Percentiles rank a stretch among this genome's conserved stretches.
Evolutionary conservation across 371 early-diverging fungal genomes (phyloP).

Genomic region (Zancudomyces culisetae): DNA sequence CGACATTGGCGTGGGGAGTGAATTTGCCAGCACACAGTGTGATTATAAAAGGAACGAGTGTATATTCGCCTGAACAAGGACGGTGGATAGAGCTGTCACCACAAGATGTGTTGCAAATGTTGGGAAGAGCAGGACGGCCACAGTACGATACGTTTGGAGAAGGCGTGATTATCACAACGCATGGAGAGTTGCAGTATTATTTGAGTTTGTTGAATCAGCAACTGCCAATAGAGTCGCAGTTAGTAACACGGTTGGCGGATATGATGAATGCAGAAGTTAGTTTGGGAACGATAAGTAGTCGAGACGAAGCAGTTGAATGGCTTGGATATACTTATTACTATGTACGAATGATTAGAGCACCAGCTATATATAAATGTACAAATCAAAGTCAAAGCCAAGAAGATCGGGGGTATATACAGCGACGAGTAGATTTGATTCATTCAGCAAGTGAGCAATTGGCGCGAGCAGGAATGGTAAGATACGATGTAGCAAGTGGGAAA

Average conservation of each 20-base stretch:
- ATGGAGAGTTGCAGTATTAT: slow-evolving; percentile 84
- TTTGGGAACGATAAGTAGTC: slow-evolving; percentile 72
- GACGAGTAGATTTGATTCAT: slow-evolving; percentile 76
- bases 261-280: slow-evolving; percentile 94
- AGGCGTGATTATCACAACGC: slow-evolving; percentile 92
- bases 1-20: slow-evolving; percentile 99
- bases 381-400: slow-evolving; percentile 13
- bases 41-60: slow-evolving; percentile 97
- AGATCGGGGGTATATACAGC: slow-evolving; percentile 69
- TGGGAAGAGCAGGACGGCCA: slow-evolving; percentile 99
- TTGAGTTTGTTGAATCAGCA: slow-evolving; percentile 84
- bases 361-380: slow-evolving; percentile 36
- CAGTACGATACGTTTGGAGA: slow-evolving; percentile 95
- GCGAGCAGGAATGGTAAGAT: slow-evolving; percentile 74
- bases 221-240: slow-evolving; percentile 93
- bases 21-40: slow-evolving; percentile 99
- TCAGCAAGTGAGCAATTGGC: slow-evolving; percentile 69
- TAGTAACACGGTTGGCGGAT: slow-evolving; percentile 75
- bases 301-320: slow-evolving; percentile 93
- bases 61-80: slow-evolving; percentile 90
- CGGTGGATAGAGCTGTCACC: slow-evolving; percentile 82
- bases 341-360: slow-evolving; percentile 87
- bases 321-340: slow-evolving; percentile 92
- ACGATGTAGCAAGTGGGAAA: slow-evolving; percentile 66
- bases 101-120: slow-evolving; percentile 95